Conservation (phyloP, 208 protist genomes). For the Leishmania tropica region DNA sequence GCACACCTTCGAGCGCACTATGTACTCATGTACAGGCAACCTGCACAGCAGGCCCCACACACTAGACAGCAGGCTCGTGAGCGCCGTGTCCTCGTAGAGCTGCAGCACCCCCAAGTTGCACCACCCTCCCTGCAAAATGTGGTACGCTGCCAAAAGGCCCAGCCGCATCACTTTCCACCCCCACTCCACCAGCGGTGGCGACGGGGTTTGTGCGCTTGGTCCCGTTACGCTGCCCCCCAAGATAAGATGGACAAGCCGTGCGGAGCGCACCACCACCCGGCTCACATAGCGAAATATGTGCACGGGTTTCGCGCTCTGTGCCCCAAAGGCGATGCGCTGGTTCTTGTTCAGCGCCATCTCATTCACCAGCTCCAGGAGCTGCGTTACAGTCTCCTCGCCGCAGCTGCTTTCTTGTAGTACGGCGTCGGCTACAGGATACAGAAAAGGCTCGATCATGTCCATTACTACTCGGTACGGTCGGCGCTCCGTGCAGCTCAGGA, state of each 20-base stretch:
- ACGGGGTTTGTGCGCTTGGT: slow-evolving; percentile 2
- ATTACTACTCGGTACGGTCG: slow-evolving; percentile 37
- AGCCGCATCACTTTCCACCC: slow-evolving; percentile 50
- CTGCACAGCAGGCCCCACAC: slow-evolving; percentile 44
- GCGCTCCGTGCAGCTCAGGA: slow-evolving; percentile 41
- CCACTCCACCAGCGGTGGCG: slow-evolving; percentile 43
- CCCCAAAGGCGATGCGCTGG: slow-evolving; percentile 45
- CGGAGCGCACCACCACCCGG: slow-evolving; percentile 16
- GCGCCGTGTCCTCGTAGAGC: slow-evolving; percentile 48
- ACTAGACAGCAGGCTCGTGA: slow-evolving; percentile 32
- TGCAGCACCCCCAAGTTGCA: slow-evolving; percentile 65
- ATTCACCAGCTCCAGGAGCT: slow-evolving; percentile 37
- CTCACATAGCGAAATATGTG: slow-evolving; percentile 37
- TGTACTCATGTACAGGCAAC: slow-evolving; percentile 26
- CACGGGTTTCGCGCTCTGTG: slow-evolving; percentile 25
- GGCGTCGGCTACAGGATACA: slow-evolving; percentile 27
- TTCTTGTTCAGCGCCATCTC: slow-evolving; percentile 45
- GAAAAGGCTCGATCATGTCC: slow-evolving; percentile 36
- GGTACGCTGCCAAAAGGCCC: slow-evolving; percentile 36
- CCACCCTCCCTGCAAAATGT: slow-evolving; percentile 55
- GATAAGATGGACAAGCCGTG: slow-evolving; percentile 8
- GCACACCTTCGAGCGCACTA: slow-evolving; percentile 46
- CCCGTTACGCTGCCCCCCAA: slow-evolving; percentile 4
- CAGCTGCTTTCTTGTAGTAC: slow-evolving; percentile 17
- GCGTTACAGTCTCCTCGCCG: slow-evolving; percentile 18